Conservation (phyloP, 148 eudicot species). For the Camellia japonica region DNA sequence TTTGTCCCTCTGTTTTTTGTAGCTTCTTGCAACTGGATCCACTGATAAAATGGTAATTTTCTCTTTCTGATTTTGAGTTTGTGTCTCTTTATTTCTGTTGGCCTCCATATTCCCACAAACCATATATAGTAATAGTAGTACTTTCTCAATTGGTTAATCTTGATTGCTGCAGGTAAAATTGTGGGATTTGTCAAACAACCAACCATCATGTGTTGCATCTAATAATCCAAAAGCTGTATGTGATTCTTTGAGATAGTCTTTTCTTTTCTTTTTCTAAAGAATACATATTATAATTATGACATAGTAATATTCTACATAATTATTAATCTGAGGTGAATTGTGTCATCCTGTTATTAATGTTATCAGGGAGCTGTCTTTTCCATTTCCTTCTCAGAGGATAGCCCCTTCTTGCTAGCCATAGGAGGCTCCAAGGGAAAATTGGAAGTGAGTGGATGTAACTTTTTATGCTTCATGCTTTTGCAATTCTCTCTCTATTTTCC, state of each 20-base stretch:
- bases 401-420: slow-evolving; percentile 70
- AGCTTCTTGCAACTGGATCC: slow-evolving; percentile 90
- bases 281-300: background rate
- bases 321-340: background rate
- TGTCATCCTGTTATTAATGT: slow-evolving; percentile 11
- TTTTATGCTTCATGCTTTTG: background rate
- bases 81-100: background rate
- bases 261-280: background rate
- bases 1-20: slow-evolving; percentile 18
- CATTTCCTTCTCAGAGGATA: slow-evolving; percentile 70
- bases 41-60: slow-evolving; percentile 62
- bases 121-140: too few relatives aligned
- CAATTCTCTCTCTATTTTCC: background rate
- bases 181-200: slow-evolving; percentile 76
- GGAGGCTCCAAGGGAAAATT: slow-evolving; percentile 91
- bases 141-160: background rate
- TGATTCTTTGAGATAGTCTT: slow-evolving; percentile 5
- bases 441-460: slow-evolving; percentile 44
- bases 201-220: slow-evolving; percentile 74
- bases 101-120: too few relatives aligned
- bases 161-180: slow-evolving; percentile 50
- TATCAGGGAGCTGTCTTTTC: slow-evolving; percentile 88
- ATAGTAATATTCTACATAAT: background rate
- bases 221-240: slow-evolving; percentile 82
- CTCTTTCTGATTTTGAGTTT: background rate